Base-by-base conservation (phyloP, 257 asterid species). In the Cynanchum wilfordii region DNA sequence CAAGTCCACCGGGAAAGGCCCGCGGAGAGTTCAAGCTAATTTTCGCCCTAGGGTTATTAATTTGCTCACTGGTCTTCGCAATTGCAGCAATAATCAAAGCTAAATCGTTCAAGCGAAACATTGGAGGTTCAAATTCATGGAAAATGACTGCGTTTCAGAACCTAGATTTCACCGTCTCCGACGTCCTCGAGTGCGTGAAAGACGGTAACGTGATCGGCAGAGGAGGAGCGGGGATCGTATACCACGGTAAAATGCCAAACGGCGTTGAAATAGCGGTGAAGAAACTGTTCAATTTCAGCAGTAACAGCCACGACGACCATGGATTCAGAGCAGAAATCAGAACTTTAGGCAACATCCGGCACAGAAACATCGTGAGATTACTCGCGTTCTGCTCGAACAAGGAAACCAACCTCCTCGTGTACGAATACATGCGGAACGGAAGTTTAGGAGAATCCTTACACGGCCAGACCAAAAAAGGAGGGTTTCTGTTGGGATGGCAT, bases 141-240 rank as follows among this genome's bases (percentile, higher is more conserved):
- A 89, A 84, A 51, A 89, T 91, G 96, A 94, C 96, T 3, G 79
- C 93, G n/a, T 94, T 94, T 78, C 96, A 85, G 64, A 89, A 87
- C 81, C 81, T 92, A 55, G 95, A 87, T 3, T 94, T 94, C 86
- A 58, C 88, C 0, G 95, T 87, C 7, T 72, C 88, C 0, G 96
- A 94, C 16, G 86, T 94, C 57, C 84, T 88, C 27, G 98, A 94
- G 75, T 89, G 97, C 59, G 89, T 89, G 19, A 91, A 91, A 74
- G 98, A 94, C 5, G 97, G 98, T 6, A 94, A 91, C 12, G 91
- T 89, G 70, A 88, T 94, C n/a, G 98, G 98, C 57, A 68, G 91
- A 51, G 98, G 98, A 45, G 98, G 98, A 20, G 97, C 93, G 0
- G 98, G 98, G 69, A 76, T 94, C 10, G 98, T 94, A 33, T 94